Percentiles rank a stretch among this genome's conserved stretches.
Conservation (phyloP, 2,329 filamentous ascomycete species). For the Fusarium transvaalense region DNA sequence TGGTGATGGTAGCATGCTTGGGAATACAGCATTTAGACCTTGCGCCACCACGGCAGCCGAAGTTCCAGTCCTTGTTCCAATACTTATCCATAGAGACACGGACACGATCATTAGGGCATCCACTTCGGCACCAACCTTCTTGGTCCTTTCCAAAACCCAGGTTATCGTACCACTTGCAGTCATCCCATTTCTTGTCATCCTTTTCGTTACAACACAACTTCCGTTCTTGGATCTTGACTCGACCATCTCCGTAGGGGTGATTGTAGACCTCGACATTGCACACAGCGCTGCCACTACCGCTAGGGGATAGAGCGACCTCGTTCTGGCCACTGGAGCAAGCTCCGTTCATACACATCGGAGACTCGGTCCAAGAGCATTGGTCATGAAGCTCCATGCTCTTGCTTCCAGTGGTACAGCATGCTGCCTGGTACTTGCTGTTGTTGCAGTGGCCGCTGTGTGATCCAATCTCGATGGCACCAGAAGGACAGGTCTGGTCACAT, state of each 20-base stretch:
- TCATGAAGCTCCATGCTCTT: conserved; percentile 23
- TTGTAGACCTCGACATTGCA: conserved; percentile 19
- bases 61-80: conserved; percentile 23
- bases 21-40: conserved; percentile 24
- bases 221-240: conserved; percentile 17
- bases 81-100: conserved; percentile 22
- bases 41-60: conserved; percentile 18
- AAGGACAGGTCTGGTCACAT: too few relatives aligned
- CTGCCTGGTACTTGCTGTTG: conserved; percentile 27
- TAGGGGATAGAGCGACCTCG: conserved; percentile 19
- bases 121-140: conserved; percentile 14
- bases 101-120: conserved; percentile 20
- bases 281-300: conserved; percentile 19
- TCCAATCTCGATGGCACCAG: conserved; percentile 20
- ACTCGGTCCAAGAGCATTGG: conserved; percentile 20
- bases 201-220: conserved; percentile 18
- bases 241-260: conserved; percentile 5
- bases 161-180: conserved; percentile 27
- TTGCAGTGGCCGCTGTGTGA: conserved; percentile 19
- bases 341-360: conserved; percentile 16
- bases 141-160: conserved; percentile 12
- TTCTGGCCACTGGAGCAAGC: conserved; percentile 12
- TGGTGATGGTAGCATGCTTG: conserved; percentile 14
- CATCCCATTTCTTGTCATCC: conserved; percentile 21
- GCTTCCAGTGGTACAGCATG: conserved; percentile 21